Base-by-base conservation (phyloP, 257 asterid genomes). In the Nicotiana sylvestris region DNA sequence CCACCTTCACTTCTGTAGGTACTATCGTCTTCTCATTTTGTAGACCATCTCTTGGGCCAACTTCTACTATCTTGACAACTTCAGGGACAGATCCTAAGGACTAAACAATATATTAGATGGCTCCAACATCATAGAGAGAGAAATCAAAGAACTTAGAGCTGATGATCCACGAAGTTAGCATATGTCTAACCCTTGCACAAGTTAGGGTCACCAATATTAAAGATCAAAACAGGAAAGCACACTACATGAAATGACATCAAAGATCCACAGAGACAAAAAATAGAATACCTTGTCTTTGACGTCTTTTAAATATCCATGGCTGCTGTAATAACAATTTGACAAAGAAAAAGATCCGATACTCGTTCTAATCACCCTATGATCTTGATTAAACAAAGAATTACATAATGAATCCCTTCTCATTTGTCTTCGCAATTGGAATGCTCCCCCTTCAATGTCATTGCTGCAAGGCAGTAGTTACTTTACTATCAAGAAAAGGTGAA, bases 41-140 rank as follows among this genome's bases (percentile, higher is more conserved):
- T 84, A 95, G 87, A 29, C 98, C 98, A 83, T 95, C 98, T 80
- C 98, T 89, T 3, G 98, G 98, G 81, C 98, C 97, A 86, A 95
- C 98, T 91, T 95, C 98, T 80, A 95, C 98, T 81, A 93, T 92
- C 87, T 88, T 95, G 82, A 95, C 98, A 82, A 78, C 87, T 79
- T 88, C 89, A 11, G 98, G 97, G 81, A 92, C 56, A 66, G 90
- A 87, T 83, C 91, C 89, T 85, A 92, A 69, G 83, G 86, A 61
- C 97, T 92, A 89, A 89, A 56, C 64, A 81, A 81, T 66, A 30
- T 30, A 66, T 81, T 81, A 76, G 12, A 15, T 49, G 25, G 79
- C 49, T 1, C 58, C 55, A 65, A 49, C 29, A 49, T 69, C 2
- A 81, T 15, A 64, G 1, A 81, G 83, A 64, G 49, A 69, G 15